Percentiles rank a stretch among this genome's conserved stretches.
Conservation (phyloP, 805 yeast species). For the Cyberlindnera mrakii region DNA sequence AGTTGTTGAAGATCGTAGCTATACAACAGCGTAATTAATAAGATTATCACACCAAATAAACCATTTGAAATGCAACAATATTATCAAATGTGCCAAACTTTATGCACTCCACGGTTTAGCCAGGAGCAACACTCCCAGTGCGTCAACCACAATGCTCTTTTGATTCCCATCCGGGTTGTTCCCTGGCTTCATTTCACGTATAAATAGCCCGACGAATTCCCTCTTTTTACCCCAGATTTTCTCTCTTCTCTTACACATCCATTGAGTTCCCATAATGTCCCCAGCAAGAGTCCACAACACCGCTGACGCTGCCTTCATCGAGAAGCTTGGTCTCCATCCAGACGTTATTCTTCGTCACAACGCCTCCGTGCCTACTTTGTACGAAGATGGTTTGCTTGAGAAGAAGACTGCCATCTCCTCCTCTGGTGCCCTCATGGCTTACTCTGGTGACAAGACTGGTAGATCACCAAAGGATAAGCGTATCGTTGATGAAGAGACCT, state of each 20-base stretch:
- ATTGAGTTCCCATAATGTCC: slow-evolving; percentile 15
- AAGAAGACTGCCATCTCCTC: slow-evolving; percentile 87
- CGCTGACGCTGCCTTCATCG: slow-evolving; percentile 17
- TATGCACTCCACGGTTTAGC: too few relatives aligned
- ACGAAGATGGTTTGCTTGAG: slow-evolving; percentile 91
- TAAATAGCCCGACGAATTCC: not conserved
- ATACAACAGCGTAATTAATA: too few relatives aligned
- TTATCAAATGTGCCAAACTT: too few relatives aligned
- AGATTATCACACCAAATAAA: too few relatives aligned
- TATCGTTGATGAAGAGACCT: slow-evolving; percentile 90
- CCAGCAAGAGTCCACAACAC: slow-evolving; percentile 20
- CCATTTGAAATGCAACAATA: too few relatives aligned
- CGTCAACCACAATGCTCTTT: too few relatives aligned
- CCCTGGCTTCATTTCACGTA: not conserved
- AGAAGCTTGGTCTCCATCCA: slow-evolving; percentile 42
- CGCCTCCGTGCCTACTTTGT: slow-evolving; percentile 86
- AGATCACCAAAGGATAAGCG: slow-evolving; percentile 98
- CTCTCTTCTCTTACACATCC: not conserved
- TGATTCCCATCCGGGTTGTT: not conserved
- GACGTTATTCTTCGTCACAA: slow-evolving; percentile 78
- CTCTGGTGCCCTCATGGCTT: slow-evolving; percentile 93
- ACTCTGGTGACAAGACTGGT: slow-evolving; percentile 93
- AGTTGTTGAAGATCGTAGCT: too few relatives aligned
- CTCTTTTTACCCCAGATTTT: not conserved
- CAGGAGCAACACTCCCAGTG: too few relatives aligned